These are phyloP conservation scores for Bullera alba DNA, from an alignment of 768 basidiomycete genomes.

Conservation along the genomic window DNA sequence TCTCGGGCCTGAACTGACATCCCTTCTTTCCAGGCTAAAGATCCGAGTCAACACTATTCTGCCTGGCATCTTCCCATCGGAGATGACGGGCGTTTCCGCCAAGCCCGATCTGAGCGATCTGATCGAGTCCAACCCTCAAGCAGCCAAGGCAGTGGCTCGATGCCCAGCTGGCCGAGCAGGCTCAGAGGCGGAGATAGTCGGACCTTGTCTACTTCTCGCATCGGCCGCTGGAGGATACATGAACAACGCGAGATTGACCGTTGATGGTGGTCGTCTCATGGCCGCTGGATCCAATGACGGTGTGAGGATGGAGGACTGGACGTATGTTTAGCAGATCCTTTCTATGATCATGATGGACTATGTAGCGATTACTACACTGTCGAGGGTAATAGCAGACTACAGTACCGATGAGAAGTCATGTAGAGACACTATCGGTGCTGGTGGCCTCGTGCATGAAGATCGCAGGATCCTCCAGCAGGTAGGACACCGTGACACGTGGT, in stretches of 20 bases:
- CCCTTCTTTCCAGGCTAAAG: slow-evolving; percentile 19
- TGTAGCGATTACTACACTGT: too few relatives aligned
- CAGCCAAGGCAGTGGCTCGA: not conserved
- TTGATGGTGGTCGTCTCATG: slow-evolving; percentile 22
- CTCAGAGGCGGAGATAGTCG: slow-evolving; percentile 25
- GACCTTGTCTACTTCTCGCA: slow-evolving; percentile 25
- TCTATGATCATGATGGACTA: too few relatives aligned
- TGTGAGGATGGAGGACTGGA: not conserved
- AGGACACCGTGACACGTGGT: too few relatives aligned
- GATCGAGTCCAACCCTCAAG: not conserved
- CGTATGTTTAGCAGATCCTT: not conserved
- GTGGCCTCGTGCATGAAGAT: too few relatives aligned
- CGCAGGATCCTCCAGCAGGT: too few relatives aligned
- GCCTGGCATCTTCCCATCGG: slow-evolving; percentile 28
- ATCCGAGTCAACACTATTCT: slow-evolving; percentile 33
- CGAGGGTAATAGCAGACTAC: too few relatives aligned
- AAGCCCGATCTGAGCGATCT: not conserved
- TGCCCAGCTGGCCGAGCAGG: slow-evolving; percentile 15
- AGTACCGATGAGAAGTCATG: too few relatives aligned
- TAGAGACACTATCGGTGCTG: too few relatives aligned
- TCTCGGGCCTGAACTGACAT: not conserved
- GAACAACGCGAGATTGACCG: slow-evolving; percentile 24
- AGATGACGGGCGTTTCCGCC: slow-evolving; percentile 17
- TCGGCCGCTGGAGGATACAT: slow-evolving; percentile 25
- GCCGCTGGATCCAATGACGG: not conserved